Percentiles rank a stretch among this genome's conserved stretches.
phyloP scores from a whole-genome alignment of 768 basidiomycete genomes.

The Podaxis pistillaris region DNA sequence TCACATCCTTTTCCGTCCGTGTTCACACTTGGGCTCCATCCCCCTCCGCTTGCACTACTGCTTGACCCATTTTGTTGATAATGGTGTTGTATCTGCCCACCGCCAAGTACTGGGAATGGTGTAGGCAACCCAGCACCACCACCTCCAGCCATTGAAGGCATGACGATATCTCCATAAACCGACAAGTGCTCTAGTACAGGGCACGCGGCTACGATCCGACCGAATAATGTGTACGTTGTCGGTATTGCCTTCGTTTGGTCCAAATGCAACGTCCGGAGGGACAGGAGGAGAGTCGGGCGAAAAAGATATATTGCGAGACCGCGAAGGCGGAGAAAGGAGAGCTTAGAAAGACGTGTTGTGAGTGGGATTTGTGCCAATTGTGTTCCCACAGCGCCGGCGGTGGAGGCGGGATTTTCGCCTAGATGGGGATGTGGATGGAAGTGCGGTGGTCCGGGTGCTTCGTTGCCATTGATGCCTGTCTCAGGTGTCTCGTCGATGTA shows the following conservation, averaged over 20 bases:
- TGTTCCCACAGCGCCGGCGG: too few species aligned
- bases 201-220: conserved; percentile 32
- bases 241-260: conserved; percentile 38
- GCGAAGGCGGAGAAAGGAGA: conserved; percentile 41
- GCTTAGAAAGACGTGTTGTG: conserved; percentile 23
- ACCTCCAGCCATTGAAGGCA: conserved; percentile 18
- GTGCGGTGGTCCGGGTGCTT: not conserved
- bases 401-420: not conserved
- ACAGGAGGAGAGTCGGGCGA: conserved; percentile 30
- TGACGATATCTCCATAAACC: conserved; percentile 41
- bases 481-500: conserved; percentile 17
- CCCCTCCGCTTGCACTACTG: not conserved
- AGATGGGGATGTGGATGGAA: not conserved
- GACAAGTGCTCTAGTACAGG: conserved; percentile 38
- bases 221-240: conserved; percentile 33
- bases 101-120: not conserved
- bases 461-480: not conserved
- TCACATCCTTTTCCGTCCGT: conserved; percentile 21
- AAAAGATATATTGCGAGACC: conserved; percentile 42
- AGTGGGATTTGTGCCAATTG: not conserved
- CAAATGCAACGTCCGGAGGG: conserved; percentile 41
- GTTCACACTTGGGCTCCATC: not conserved
- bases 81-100: not conserved
- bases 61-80: not conserved
- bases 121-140: not conserved